phyloP scores from a whole-genome alignment of 140 eudicot species.

The Stevia rebaudiana region DNA sequence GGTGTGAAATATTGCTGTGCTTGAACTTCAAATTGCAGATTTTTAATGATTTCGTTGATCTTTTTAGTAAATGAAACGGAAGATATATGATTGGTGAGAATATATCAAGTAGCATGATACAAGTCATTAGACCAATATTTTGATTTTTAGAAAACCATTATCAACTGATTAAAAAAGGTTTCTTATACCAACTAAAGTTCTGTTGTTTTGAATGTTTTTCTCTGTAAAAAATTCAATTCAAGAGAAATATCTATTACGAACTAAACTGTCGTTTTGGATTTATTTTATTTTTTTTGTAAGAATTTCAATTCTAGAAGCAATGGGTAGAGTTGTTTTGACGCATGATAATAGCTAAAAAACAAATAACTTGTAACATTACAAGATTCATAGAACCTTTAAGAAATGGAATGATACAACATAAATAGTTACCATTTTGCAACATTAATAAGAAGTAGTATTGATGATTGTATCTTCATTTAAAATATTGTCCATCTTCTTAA shows the following conservation, averaged over 20 bases:
- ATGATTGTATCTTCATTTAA: neutral
- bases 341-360: too few species aligned
- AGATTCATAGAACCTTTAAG: neutral
- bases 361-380: neutral
- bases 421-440: neutral
- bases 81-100: constrained; percentile 6
- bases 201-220: neutral
- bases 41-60: neutral
- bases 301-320: too few species aligned
- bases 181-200: constrained; percentile 2
- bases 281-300: too few species aligned
- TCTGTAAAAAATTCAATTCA: neutral
- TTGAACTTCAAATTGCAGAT: constrained; percentile 7
- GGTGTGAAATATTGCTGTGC: neutral
- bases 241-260: too few species aligned
- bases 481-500: neutral
- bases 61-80: constrained; percentile 1
- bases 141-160: neutral
- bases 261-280: too few species aligned
- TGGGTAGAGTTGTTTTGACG: too few species aligned
- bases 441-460: neutral
- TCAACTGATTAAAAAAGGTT: neutral
- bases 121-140: neutral
- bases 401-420: constrained; percentile 5
- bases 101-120: neutral